These are phyloP conservation scores for Lupinus albus DNA, from an alignment of 306 rosid genomes.

Conservation along the genomic window DNA sequence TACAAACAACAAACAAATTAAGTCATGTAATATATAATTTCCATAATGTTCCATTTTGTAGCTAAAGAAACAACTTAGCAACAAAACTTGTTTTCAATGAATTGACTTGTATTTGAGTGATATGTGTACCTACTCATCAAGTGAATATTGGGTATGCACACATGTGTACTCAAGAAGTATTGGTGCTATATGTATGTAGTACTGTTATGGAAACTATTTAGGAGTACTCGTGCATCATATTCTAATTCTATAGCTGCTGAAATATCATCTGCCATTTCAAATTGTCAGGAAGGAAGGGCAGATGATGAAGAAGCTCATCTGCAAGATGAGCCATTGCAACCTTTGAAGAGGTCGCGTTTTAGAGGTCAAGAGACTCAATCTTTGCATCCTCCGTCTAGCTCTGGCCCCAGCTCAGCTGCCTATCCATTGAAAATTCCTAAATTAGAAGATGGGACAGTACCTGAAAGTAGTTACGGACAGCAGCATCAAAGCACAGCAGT, in stretches of 20 bases:
- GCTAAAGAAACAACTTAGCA: background rate
- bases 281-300: constrained; percentile 46
- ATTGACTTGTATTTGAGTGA: background rate
- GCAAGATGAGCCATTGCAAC: constrained; percentile 57
- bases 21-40: no score
- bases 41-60: no score
- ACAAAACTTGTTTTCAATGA: no score
- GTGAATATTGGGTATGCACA: background rate
- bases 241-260: constrained; percentile 38
- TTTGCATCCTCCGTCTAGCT: constrained; percentile 38
- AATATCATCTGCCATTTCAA: constrained; percentile 36
- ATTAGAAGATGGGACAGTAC: constrained; percentile 50
- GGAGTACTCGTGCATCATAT: background rate
- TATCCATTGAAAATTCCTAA: constrained; percentile 53
- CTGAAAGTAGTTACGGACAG: constrained; percentile 42
- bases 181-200: background rate
- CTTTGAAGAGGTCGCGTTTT: constrained; percentile 78
- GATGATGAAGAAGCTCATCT: constrained; percentile 52
- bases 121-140: background rate
- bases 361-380: constrained; percentile 58
- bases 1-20: no score
- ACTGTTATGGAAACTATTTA: background rate
- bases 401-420: constrained; percentile 42
- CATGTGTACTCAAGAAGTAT: background rate
- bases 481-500: constrained; percentile 40